Base-by-base conservation (phyloP, 2,329 filamentous ascomycete genomes). In the Lecanicillium sp. region DNA sequence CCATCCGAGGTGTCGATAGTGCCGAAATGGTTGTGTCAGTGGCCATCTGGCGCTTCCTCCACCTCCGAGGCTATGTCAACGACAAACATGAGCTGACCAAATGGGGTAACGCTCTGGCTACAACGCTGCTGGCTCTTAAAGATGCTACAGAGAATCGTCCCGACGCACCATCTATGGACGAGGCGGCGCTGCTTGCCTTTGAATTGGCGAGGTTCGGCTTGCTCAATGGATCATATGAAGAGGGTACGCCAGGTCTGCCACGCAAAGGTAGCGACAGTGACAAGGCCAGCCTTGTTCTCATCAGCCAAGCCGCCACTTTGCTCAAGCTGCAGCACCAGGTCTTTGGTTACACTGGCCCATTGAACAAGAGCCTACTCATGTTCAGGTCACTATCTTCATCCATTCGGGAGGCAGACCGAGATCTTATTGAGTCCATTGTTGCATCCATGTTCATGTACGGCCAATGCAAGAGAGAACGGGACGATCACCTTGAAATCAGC, bases 261-360 rank as follows among this genome's bases (percentile, higher is more conserved):
- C 64, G 73, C 43, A 73, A 71, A 48, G 71, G 71, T 31, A 63
- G 58, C 56, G 84, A 84, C 4, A 78, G 85, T 29, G 88, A 95
- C 48, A 87, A 85, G 57, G 71, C 75, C 22, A 83, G 82, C 52
- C 79, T 88, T 32, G 73, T 92, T 40, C 72, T 98, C 32, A 80
- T 97, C 51, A 92, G 88, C 49, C 83, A 92, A 29, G 83, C 89
- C 44, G 86, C 89, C 12, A 88, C 85, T 38, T 69, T 97, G 42
- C 76, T 88, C 37, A 87, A 84, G 54, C 71, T 97, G 45, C 78
- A 81, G 22, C 92, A 98, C 58, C 77, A 86, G 50, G 72, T 76
- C 4, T 89, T 90, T 49, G 92, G 92, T 20, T 98, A 96, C 61
- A 96, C 90, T 2, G 92, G 92, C 1, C 90, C 92, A 2, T 72